A percentile compares a stretch with the other conserved stretches of the same genome.
phyloP scores from a whole-genome alignment of 139 green algal species.

The Tetraselmis chui region DNA sequence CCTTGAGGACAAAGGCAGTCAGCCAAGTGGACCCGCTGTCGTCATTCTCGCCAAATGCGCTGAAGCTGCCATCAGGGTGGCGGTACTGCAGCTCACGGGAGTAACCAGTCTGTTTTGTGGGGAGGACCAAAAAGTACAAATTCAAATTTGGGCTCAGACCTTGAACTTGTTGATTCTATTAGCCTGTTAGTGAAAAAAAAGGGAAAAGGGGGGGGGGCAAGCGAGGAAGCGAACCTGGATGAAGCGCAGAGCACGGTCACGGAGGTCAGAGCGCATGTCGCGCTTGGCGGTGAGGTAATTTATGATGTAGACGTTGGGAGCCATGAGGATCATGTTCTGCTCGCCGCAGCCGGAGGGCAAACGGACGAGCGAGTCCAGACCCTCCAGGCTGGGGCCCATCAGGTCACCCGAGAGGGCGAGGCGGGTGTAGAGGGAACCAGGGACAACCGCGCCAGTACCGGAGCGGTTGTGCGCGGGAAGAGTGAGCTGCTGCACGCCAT shows the following conservation, averaged over 20 bases:
- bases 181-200: too few species aligned
- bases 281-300: conserved; percentile 8
- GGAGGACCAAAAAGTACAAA: too few species aligned
- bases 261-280: background rate
- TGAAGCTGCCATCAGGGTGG: conserved; percentile 11
- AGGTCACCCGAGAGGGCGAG: conserved; percentile 12
- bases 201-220: too few species aligned
- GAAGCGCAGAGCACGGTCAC: background rate
- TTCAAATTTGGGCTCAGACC: too few species aligned
- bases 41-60: conserved; percentile 15
- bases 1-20: conserved; percentile 14
- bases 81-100: conserved; percentile 15
- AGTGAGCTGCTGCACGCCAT: background rate
- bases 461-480: background rate
- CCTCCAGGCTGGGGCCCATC: conserved; percentile 16
- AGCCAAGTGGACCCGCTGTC: conserved; percentile 15
- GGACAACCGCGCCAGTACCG: background rate
- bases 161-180: too few species aligned
- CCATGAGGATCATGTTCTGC: conserved; percentile 20
- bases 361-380: conserved; percentile 6
- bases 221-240: too few species aligned
- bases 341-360: conserved; percentile 20
- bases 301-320: conserved; percentile 17
- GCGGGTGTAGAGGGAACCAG: background rate
- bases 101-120: conserved; percentile 12